A percentile compares a stretch with the other conserved stretches of the same genome.
These are phyloP conservation scores for Debaryomyces maramus DNA, from an alignment of 805 yeast genomes.

Conservation along the genomic window DNA sequence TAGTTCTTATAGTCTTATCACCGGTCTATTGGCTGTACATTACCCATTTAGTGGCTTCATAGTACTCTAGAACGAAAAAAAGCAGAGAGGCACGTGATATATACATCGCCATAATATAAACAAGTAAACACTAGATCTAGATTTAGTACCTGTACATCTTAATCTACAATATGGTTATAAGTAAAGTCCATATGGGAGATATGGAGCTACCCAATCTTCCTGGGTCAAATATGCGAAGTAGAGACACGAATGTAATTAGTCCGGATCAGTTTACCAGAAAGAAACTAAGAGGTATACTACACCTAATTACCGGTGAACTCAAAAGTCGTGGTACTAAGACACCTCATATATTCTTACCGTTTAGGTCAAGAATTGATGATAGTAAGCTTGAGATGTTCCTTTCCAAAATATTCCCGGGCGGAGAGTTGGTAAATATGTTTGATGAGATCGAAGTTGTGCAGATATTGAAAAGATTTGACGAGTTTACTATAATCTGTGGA, in stretches of 20 bases:
- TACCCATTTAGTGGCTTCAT: no score
- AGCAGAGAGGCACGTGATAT: no score
- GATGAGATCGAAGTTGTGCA: conserved; percentile 41
- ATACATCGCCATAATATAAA: background rate
- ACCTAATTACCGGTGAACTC: conserved; percentile 68
- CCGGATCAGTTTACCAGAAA: conserved; percentile 55
- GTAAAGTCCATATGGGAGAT: conserved; percentile 12
- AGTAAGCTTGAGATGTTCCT: conserved; percentile 58
- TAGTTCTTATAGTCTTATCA: no score
- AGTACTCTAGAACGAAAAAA: no score
- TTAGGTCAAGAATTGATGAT: conserved; percentile 68
- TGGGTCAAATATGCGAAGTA: background rate
- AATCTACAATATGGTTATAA: conserved; percentile 12
- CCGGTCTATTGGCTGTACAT: no score
- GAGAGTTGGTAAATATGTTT: conserved; percentile 37
- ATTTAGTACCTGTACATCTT: no score
- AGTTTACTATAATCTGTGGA: conserved; percentile 68
- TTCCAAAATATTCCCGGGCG: conserved; percentile 57
- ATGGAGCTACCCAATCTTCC: conserved; percentile 28
- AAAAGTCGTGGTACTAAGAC: conserved; percentile 69
- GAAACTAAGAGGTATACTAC: conserved; percentile 66
- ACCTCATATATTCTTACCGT: conserved; percentile 75
- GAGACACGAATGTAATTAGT: conserved; percentile 8
- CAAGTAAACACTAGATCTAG: background rate
- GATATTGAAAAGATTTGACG: conserved; percentile 53